phyloP scores from a whole-genome alignment of 129 eudicot genomes.

The Flaveria ramosissima region DNA sequence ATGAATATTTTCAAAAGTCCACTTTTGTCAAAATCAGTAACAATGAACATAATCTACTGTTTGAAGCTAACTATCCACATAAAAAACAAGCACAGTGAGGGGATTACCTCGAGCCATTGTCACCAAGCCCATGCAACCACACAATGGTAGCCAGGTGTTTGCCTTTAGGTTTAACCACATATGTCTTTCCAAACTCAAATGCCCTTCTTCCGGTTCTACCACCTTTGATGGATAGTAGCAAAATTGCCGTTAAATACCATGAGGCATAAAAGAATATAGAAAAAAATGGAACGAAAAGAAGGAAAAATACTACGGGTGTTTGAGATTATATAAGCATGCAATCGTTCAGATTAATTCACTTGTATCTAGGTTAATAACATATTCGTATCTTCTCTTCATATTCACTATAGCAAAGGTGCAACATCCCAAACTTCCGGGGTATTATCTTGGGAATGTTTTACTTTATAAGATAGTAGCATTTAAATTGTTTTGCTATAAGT shows the following conservation, averaged over 20 bases:
- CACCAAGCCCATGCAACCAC: slow-evolving; percentile 95
- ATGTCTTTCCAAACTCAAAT: slow-evolving; percentile 64
- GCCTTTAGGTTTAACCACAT: slow-evolving; percentile 82
- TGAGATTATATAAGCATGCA: not conserved
- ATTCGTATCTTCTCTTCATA: not conserved
- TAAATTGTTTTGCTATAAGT: not conserved
- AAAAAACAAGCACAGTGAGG: not conserved
- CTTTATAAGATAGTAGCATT: not conserved
- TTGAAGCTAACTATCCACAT: slow-evolving; percentile 7
- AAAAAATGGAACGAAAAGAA: not conserved
- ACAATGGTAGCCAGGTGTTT: slow-evolving; percentile 83
- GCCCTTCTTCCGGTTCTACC: slow-evolving; percentile 53
- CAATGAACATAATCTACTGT: slow-evolving; percentile 8
- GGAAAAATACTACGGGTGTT: not conserved
- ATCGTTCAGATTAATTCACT: slow-evolving; percentile 10
- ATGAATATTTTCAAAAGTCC: not conserved
- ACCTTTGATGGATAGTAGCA: slow-evolving; percentile 43
- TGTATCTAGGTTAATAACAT: not conserved
- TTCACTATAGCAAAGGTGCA: not conserved
- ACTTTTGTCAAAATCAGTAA: slow-evolving; percentile 17
- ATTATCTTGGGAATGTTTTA: not conserved
- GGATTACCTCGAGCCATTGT: slow-evolving; percentile 73
- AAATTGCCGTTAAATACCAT: slow-evolving; percentile 12
- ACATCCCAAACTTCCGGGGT: not conserved
- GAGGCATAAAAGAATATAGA: not conserved